Conservation (phyloP, 345 rosid species). For the Salix brachista region DNA sequence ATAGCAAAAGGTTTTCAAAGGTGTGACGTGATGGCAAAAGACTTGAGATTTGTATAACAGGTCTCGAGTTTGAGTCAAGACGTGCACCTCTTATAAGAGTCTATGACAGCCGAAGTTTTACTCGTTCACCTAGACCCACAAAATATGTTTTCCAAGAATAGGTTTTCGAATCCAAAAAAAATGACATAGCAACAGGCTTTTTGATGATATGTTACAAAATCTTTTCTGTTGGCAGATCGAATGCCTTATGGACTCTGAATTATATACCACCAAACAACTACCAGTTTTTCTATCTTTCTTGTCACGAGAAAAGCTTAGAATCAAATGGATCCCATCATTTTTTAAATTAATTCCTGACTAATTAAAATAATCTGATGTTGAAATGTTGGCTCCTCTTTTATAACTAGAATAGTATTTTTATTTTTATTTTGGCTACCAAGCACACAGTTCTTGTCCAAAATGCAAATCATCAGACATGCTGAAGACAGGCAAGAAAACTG, state of each 20-base stretch:
- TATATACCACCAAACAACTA: background rate
- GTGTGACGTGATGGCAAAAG: accelerated
- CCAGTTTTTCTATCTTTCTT: background rate
- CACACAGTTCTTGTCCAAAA: background rate
- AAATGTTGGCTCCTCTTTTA: background rate
- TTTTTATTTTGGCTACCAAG: background rate
- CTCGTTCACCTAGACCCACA: too few species aligned
- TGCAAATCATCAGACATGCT: background rate
- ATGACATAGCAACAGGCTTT: background rate
- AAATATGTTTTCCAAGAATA: accelerated
- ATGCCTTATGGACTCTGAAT: background rate
- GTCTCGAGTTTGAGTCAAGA: too few species aligned
- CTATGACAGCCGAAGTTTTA: too few species aligned
- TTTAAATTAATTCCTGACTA: background rate
- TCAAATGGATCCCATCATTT: background rate
- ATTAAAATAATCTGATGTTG: background rate
- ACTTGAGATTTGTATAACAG: too few species aligned
- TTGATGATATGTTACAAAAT: background rate
- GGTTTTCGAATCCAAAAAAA: too few species aligned
- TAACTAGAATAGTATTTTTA: background rate
- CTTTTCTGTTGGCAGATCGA: background rate
- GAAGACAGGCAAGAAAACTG: background rate
- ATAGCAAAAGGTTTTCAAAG: too few species aligned
- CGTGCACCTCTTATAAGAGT: too few species aligned
- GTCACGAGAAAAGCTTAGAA: background rate